Evolutionary conservation across 2,329 filamentous ascomycete species (phyloP), one percentile per base, ranked within the genome.

Genomic region (Epicoccum nigrum): DNA sequence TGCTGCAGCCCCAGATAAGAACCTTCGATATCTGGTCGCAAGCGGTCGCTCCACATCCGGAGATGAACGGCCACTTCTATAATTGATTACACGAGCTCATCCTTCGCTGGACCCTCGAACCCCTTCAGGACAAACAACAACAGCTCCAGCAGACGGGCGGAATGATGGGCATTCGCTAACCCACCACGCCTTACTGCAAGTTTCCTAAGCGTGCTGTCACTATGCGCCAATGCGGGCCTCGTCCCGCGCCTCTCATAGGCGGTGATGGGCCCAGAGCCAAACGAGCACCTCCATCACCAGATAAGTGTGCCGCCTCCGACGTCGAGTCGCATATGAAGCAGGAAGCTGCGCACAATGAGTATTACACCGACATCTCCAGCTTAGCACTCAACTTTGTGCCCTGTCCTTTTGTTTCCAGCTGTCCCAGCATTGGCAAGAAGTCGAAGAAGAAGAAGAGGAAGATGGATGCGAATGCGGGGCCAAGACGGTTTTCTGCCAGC

Each of bases 391-490:
- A 30, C 8, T 62, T 59, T 35, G 55, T 63, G 38, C 63, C 63
- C 4, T 62, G 57, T 21, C 62, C 64, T 2, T 62, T 61, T 32
- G 49, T 52, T 1, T 46, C 49, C 27, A 33, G 43, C 39, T 52
- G 49, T 33, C 49, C 49, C 21, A 52, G 44, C 39, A 62, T 53
- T 31, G 45, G 46, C 20, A 63, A 63, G 27, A 51, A 49, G 17
- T 54, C 51, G 17, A 45, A 54, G 28, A 52, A 44, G 35, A 62
- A 51, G 16, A 53, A 40, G 25, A 62, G 53, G 43, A 58, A 61
- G 27, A 72, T 72, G 69, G 69, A 71, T 43, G 60, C 64, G 13
- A 56, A 54, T 17, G 57, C 59, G 15, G 68, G 64, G 16, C 63
- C 68, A 17, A 62, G 69, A 30, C 58, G 69, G 19, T 72, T 72